Evolutionary conservation across 2,329 filamentous ascomycete species (phyloP).

Genomic region (Venturia nashicola): DNA sequence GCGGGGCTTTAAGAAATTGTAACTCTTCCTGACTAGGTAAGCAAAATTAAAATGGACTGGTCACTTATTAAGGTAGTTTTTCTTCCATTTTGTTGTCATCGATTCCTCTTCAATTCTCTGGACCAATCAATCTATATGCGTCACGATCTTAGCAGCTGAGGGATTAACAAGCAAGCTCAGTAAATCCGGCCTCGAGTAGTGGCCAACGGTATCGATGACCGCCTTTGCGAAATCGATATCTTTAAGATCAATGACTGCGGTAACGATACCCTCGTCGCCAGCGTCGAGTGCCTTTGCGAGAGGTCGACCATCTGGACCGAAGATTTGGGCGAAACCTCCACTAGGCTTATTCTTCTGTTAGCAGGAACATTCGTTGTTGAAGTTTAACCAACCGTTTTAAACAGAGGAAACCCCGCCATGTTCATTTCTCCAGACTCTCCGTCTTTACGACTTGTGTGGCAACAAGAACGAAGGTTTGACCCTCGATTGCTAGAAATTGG

Average conservation of each 20-base stretch:
- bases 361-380: neutral
- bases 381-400: conserved; percentile 13
- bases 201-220: conserved; percentile 14
- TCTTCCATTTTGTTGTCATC: no score
- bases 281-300: conserved; percentile 17
- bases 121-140: conserved; percentile 12
- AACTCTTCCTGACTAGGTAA: no score
- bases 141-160: conserved; percentile 14
- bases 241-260: conserved; percentile 25
- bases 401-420: conserved; percentile 23
- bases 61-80: no score
- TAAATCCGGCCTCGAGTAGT: conserved; percentile 15
- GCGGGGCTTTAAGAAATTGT: no score
- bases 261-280: conserved; percentile 24
- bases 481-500: conserved; percentile 32
- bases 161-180: conserved; percentile 14
- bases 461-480: conserved; percentile 29
- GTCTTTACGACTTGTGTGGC: conserved; percentile 29
- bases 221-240: conserved; percentile 15
- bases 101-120: no score
- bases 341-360: conserved; percentile 8
- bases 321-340: conserved; percentile 22
- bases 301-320: conserved; percentile 19
- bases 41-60: no score
- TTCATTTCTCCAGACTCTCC: conserved; percentile 28